Conservation (phyloP, 495 filamentous ascomycete species). For the Astrothelium subdiscretum region DNA sequence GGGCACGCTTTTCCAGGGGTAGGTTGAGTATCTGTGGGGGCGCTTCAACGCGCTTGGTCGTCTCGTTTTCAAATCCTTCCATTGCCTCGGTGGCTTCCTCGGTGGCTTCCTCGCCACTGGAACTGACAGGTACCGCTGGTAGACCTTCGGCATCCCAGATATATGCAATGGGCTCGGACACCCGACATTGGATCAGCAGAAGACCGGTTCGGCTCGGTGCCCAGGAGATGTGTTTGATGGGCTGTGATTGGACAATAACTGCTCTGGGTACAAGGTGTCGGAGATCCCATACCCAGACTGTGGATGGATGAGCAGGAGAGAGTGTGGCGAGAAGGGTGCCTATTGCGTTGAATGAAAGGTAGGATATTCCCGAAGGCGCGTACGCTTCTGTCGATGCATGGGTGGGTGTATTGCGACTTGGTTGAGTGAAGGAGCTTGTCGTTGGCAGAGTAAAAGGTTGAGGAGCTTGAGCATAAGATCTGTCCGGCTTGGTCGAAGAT, state of each 20-base stretch:
- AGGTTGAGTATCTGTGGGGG: not conserved
- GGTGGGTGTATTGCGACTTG: not conserved
- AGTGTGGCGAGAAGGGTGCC: not conserved
- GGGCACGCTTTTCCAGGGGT: not conserved
- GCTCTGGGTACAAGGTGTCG: not conserved
- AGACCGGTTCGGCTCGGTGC: not conserved
- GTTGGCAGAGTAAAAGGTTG: not conserved
- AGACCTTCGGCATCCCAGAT: not conserved
- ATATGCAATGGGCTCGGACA: not conserved
- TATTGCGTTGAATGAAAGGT: not conserved
- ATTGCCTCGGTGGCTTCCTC: not conserved
- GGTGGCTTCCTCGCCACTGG: not conserved
- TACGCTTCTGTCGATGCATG: not conserved
- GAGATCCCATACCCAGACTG: not conserved
- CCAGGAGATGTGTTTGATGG: not conserved
- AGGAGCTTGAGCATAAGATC: not conserved
- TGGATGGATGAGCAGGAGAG: not conserved
- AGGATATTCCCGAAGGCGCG: not conserved
- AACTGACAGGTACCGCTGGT: not conserved
- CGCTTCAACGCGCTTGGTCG: not conserved
- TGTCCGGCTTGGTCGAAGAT: not conserved
- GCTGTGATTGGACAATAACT: not conserved
- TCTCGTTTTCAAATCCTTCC: not conserved
- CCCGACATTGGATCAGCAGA: not conserved
- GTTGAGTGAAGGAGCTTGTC: not conserved